These are phyloP conservation scores for Solanum rostratum DNA, from an alignment of 257 asterid species.

Conservation along the genomic window DNA sequence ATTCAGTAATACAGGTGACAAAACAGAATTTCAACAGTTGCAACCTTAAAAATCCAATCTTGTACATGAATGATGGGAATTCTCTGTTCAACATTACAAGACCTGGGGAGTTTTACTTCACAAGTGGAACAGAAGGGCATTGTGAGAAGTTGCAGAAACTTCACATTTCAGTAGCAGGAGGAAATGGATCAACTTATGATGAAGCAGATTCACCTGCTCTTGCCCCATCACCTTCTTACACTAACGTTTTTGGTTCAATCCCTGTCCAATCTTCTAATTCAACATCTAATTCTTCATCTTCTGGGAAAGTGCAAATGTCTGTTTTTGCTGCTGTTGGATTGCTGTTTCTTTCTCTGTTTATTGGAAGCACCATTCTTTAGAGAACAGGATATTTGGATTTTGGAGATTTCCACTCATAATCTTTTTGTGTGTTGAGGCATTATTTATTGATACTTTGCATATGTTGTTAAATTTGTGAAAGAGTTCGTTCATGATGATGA, in stretches of 20 bases:
- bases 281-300: conserved; percentile 4
- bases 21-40: conserved; percentile 45
- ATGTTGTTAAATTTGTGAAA: neutral
- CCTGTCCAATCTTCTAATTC: conserved; percentile 31
- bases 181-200: conserved; percentile 38
- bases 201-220: conserved; percentile 30
- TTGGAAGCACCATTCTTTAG: neutral
- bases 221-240: conserved; percentile 59
- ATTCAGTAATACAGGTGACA: conserved; percentile 73
- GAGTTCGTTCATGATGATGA: neutral
- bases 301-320: conserved; percentile 16
- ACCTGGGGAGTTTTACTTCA: conserved; percentile 59
- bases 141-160: conserved; percentile 62
- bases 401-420: neutral
- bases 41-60: conserved; percentile 66
- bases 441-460: neutral
- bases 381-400: neutral
- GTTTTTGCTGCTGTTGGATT: conserved; percentile 17
- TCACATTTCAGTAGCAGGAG: conserved; percentile 51
- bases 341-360: neutral
- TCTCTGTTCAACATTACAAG: conserved; percentile 58
- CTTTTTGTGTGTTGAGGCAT: neutral
- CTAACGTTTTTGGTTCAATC: conserved; percentile 53
- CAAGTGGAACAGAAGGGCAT: conserved; percentile 61
- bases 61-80: conserved; percentile 68